These are phyloP conservation scores for Wickerhamiella azymoides DNA, from an alignment of 805 yeast genomes.

Conservation along the genomic window DNA sequence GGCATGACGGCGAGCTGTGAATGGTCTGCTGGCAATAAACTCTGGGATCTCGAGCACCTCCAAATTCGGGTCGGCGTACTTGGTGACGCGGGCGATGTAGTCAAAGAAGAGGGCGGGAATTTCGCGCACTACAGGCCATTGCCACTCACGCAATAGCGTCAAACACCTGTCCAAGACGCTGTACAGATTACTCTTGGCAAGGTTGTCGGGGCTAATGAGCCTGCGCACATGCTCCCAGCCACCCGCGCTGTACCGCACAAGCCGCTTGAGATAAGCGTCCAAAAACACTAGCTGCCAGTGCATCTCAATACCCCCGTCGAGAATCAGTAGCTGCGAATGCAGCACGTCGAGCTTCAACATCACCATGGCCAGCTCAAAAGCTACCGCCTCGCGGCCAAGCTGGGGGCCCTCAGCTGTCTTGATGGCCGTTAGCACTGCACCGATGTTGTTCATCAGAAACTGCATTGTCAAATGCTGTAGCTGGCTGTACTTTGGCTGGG, in stretches of 20 bases:
- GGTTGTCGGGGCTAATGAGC: background rate
- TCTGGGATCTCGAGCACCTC: constrained; percentile 16
- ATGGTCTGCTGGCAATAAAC: constrained; percentile 10
- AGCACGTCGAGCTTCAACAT: background rate
- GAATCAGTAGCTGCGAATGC: background rate
- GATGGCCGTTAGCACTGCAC: background rate
- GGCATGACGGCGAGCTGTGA: constrained; percentile 14
- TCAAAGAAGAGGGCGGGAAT: constrained; percentile 12
- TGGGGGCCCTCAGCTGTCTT: background rate
- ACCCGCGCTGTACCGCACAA: background rate
- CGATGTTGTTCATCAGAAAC: background rate
- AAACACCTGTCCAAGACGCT: constrained; percentile 7
- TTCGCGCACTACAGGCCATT: constrained; percentile 16
- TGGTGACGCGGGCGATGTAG: constrained; percentile 13
- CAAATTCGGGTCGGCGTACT: constrained; percentile 17
- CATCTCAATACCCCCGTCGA: background rate
- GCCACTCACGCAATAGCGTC: constrained; percentile 12
- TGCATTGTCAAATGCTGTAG: background rate
- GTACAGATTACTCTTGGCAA: background rate
- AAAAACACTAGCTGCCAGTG: constrained; percentile 9
- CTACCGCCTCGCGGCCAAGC: background rate
- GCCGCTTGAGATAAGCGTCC: background rate
- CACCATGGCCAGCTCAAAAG: background rate
- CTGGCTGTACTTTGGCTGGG: background rate
- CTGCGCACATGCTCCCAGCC: constrained; percentile 3